Evolutionary conservation across 1,284 basidiomycete genomes (phyloP), one percentile per base, ranked within the genome.

Genomic region (Trichosporon faecale): DNA sequence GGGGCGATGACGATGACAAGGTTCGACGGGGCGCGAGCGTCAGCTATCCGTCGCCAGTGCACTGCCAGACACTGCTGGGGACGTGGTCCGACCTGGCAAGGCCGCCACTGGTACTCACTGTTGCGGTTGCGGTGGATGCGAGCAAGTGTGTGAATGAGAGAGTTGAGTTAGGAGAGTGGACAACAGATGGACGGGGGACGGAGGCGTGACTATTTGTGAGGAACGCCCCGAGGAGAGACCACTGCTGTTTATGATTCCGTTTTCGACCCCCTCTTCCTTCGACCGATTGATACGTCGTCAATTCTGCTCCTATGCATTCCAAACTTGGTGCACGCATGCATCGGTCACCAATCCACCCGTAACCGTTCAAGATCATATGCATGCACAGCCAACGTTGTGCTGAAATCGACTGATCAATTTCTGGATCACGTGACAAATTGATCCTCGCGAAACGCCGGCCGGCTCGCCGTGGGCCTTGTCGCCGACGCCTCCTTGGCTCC

Each of bases 321-420:
- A 66, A n/a, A 52, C 16, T 40, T 52, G 2, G 33, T 21, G 33
- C 29, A 35, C 9, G 46, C 33, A 64, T 55, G 68, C 29, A 63
- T 66, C 16, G 16, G 65, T 40, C 33, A 18, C 37, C 33, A 29
- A 49, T 64, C 31, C 60, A 69, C 21, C 27, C 18, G 29, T 29
- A 12, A 1, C 21, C 18, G 7, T 37, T 2, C 16, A 23, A 55
- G 31, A 63, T 40, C 40, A 65, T 27, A 55, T 67, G 57, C 64
- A 70, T 70, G 66, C 66, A 67, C 67, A 64, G 25, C 46, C 27
- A 27, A 40, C 9, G 11, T 35, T 63, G 44, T n/a, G n/a, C 29
- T 55, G 67, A 64, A 55, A 63, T 64, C 23, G 27, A 44, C 25
- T 18, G 67, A 68, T 68, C 67, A 64, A 8, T 37, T 11, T 37